A percentile compares a stretch with the other conserved stretches of the same genome.
These are phyloP conservation scores for Urtica urens DNA, from an alignment of 306 rosid genomes.

Conservation along the genomic window DNA sequence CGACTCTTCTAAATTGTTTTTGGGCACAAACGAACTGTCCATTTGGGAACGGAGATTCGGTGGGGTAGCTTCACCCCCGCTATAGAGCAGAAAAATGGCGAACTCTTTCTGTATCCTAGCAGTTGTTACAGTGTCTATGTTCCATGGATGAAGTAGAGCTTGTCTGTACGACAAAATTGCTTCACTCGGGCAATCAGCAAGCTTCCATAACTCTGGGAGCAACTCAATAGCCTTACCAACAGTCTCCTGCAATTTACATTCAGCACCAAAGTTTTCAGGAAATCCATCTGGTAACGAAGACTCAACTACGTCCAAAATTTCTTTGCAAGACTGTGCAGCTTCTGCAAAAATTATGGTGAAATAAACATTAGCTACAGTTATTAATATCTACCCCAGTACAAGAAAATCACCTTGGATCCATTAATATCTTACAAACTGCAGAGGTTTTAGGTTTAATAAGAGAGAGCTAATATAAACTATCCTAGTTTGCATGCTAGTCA, in stretches of 20 bases:
- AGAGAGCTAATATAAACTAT: too few relatives aligned
- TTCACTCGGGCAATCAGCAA: conserved; percentile 61
- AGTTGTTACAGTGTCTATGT: conserved; percentile 42
- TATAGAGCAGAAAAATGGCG: conserved; percentile 64
- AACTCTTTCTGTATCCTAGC: conserved; percentile 80
- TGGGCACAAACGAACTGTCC: conserved; percentile 72
- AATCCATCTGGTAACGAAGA: conserved; percentile 80
- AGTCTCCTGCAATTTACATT: conserved; percentile 88
- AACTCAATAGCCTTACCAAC: conserved; percentile 58
- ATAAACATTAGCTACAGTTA: conserved; percentile 25
- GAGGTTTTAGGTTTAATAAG: too few relatives aligned
- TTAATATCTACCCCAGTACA: too few relatives aligned
- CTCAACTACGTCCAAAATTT: conserved; percentile 73
- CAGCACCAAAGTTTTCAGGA: conserved; percentile 60
- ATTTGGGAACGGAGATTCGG: conserved; percentile 73
- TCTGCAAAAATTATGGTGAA: conserved; percentile 55
- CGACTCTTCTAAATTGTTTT: conserved; percentile 85
- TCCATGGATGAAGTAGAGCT: conserved; percentile 69
- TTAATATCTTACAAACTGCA: too few relatives aligned
- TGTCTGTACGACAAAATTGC: conserved; percentile 60
- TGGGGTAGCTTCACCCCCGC: conserved; percentile 74
- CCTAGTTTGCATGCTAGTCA: too few relatives aligned
- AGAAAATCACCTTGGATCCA: too few relatives aligned
- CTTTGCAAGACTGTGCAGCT: conserved; percentile 80
- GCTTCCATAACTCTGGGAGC: conserved; percentile 90